Evolutionary conservation across 2,329 filamentous ascomycete species (phyloP), one percentile per base, ranked within the genome.

Genomic region (Aspergillus luchuensis): DNA sequence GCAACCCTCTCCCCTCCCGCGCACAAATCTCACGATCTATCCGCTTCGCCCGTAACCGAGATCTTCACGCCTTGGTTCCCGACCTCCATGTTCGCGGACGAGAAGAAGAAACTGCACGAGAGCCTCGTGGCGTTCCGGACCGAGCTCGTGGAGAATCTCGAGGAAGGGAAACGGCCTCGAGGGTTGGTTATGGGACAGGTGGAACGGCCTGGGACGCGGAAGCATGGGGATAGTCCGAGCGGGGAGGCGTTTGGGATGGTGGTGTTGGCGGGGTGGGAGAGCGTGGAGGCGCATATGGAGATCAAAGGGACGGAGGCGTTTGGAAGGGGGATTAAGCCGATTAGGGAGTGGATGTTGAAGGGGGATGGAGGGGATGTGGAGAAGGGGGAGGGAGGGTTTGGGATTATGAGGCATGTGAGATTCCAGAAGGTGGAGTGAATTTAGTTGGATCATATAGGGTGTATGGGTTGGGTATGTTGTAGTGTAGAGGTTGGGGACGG

Each of bases 231-330:
- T 72, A 81, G 79, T 66, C 70, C 62, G 39, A 78, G 72, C 15
- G 76, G 76, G 3, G 70, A 78, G 65, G 81, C 78, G 10, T 76
- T 77, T 57, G 69, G 79, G 58, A 78, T 78, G 65, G 66, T 81
- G 4, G 60, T 78, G n/a, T 74, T 76, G 17, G 72, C 84, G 57
- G 84, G 83, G 5, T 87, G 84, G 84, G 72, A 79, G 54, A 81
- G 75, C 65, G 74, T 82, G 19, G 80, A 84, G 38, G 74, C 73
- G 51, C 84, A 86, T 69, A 72, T 79, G 76, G 71, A 71, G 52
- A 82, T 78, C 33, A 73, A 78, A 57, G 72, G 81, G 63, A 80
- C 79, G 28, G 71, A 78, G 62, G 74, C 70, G 25, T 86, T 85
- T 68, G 69, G 67, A 36, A 69, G 75, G 21, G 72, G 76, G 15